Evolutionary conservation across 2,329 filamentous ascomycete genomes (phyloP), one percentile per base, ranked within the genome.

Genomic region (Monilinia fructigena): DNA sequence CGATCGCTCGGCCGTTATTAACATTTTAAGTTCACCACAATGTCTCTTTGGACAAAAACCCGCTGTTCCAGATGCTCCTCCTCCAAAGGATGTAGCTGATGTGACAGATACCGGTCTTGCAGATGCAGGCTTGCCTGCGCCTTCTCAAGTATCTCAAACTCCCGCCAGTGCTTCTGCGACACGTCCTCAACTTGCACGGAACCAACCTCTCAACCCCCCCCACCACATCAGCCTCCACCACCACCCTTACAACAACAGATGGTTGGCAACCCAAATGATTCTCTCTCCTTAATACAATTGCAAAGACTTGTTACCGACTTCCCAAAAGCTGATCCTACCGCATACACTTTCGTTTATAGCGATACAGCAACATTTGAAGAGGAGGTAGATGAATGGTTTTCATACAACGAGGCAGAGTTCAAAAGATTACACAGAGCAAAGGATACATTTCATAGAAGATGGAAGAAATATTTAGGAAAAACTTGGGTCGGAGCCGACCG

Each of bases 301-400:
- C 85, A 86, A 70, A 86, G 86, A 70, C 85, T 93, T 64, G 89
- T 93, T 23, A 85, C 87, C 69, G 90, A 93, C 67, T 87, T 92
- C 71, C 89, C 89, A 20, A 86, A 85, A 70, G 76, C 82, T 62
- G 90, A 93, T 71, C 85, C 89, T 60, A 82, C 84, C 54, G 86
- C 87, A 14, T 99, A 99, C 81, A 93, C 95, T 68, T 99, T 97
- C 76, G 86, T 85, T 70, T 94, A 94, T 79, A 81, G 85, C 35
- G 90, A 94, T 77, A 84, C 85, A 66, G 88, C 89, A 28, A 81
- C 86, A 0, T 89, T 96, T 72, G 87, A 91, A 23, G 92, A 95
- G 70, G 95, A 99, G 80, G 83, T 99, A 58, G 92, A 98, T 76
- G 95, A 99, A 79, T 99, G 95, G 95, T 99, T 99, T 78, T 88